A percentile compares a stretch with the other conserved stretches of the same genome.
Conservation (phyloP, 352 stramenopile genomes). For the Aphanomyces cochlioides region DNA sequence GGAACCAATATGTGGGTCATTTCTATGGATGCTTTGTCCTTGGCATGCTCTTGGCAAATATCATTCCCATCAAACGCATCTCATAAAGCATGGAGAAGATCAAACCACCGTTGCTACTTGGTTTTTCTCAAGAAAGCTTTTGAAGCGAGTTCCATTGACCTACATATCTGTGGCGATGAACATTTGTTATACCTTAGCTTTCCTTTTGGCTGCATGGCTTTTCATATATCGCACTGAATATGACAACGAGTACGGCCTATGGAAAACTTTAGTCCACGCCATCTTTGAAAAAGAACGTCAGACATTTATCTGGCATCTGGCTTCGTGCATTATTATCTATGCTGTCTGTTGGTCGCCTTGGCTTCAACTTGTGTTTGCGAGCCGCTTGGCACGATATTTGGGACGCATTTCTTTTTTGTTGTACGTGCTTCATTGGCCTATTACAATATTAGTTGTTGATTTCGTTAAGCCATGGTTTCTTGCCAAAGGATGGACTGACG, state of each 20-base stretch:
- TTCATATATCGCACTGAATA: constrained; percentile 14
- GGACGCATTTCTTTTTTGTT: constrained; percentile 9
- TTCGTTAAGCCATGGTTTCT: constrained; percentile 6
- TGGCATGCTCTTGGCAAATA: constrained; percentile 6
- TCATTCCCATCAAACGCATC: constrained; percentile 1
- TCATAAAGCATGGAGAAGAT: neutral
- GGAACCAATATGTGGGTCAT: neutral
- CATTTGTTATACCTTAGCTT: neutral
- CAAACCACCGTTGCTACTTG: neutral
- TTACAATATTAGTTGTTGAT: neutral
- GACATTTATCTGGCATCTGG: neutral
- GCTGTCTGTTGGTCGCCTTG: constrained; percentile 8
- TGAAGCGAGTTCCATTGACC: neutral
- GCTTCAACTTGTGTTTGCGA: neutral
- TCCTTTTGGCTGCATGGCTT: neutral
- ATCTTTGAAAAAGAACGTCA: constrained; percentile 15
- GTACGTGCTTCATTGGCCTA: constrained; percentile 6
- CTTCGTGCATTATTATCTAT: constrained; percentile 1
- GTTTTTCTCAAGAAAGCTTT: neutral
- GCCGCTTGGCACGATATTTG: neutral
- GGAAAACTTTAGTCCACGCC: neutral
- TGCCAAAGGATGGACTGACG: neutral
- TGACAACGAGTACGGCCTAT: neutral
- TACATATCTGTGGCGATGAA: neutral
- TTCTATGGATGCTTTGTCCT: constrained; percentile 17